Percentiles rank a stretch among this genome's conserved stretches.
These are phyloP conservation scores for Chytridiales sp. DNA, from an alignment of 371 early-diverging fungal genomes.

Conservation along the genomic window DNA sequence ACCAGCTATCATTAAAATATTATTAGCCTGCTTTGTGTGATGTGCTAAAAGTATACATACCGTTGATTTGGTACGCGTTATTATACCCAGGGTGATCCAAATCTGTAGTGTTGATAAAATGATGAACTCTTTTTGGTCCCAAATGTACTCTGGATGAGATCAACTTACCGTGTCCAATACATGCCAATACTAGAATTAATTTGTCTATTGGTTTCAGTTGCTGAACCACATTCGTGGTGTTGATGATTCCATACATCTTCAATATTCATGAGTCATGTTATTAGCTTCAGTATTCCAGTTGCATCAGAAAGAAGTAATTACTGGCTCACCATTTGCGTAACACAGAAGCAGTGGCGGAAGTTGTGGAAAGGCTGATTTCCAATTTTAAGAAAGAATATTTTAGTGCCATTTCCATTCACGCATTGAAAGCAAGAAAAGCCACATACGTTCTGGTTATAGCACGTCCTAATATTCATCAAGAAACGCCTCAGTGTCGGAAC, in stretches of 20 bases:
- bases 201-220: slow-evolving; percentile 43
- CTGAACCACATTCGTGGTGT: slow-evolving; percentile 31
- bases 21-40: not conserved
- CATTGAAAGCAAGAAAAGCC: not conserved
- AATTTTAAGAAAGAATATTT: not conserved
- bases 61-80: slow-evolving; percentile 51
- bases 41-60: not conserved
- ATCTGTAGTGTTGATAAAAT: slow-evolving; percentile 8
- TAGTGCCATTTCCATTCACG: slow-evolving; percentile 18
- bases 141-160: not conserved
- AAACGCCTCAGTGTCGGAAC: slow-evolving; percentile 36
- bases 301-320: not conserved
- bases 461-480: slow-evolving; percentile 31
- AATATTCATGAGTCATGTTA: not conserved
- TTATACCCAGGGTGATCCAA: slow-evolving; percentile 38
- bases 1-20: slow-evolving; percentile 18
- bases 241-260: slow-evolving; percentile 47
- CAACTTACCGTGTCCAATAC: slow-evolving; percentile 42
- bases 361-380: slow-evolving; percentile 48
- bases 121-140: not conserved
- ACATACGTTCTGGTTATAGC: slow-evolving; percentile 49
- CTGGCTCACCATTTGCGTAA: slow-evolving; percentile 43
- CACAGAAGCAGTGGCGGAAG: slow-evolving; percentile 55
- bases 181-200: slow-evolving; percentile 36
- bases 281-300: not conserved